Conservation (phyloP, 78 protist species). For the Guillardia theta region DNA sequence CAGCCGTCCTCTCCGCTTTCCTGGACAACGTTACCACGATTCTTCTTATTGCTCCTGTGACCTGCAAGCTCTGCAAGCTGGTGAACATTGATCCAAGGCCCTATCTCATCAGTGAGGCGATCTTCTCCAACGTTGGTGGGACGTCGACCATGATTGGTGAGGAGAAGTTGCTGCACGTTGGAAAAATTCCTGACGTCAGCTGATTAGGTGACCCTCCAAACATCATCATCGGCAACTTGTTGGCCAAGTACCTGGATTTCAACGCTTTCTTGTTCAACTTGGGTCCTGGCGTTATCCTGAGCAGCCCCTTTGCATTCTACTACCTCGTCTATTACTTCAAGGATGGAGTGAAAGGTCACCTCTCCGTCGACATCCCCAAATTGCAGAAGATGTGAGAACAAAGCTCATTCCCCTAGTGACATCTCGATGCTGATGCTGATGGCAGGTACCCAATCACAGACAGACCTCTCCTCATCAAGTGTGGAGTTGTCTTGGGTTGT, state of each 20-base stretch:
- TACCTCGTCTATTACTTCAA: neutral
- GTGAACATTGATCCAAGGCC: conserved; percentile 57
- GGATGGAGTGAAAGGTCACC: neutral
- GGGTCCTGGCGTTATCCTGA: neutral
- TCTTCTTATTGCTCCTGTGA: conserved; percentile 67
- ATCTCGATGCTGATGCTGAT: neutral
- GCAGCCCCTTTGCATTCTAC: neutral
- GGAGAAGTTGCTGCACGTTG: too few relatives aligned
- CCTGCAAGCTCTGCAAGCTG: conserved; percentile 41
- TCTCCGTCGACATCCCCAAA: neutral
- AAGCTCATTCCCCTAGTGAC: neutral
- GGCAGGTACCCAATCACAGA: conserved; percentile 36
- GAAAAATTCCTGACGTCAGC: too few relatives aligned
- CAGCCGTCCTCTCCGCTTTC: conserved; percentile 66
- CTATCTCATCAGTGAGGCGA: conserved; percentile 46
- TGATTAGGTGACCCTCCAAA: conserved; percentile 86
- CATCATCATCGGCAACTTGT: conserved; percentile 65
- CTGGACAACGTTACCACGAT: conserved; percentile 77
- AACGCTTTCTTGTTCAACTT: conserved; percentile 34
- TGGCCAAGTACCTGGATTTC: conserved; percentile 15
- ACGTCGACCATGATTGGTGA: conserved; percentile 71
- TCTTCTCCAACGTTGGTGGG: conserved; percentile 76
- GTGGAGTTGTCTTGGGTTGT: neutral
- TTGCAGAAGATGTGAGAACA: neutral
- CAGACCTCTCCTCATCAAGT: neutral